Evolutionary conservation across 1,284 basidiomycete species (phyloP), one percentile per base, ranked within the genome.

Genomic region (Cryptococcus jaspeensis): DNA sequence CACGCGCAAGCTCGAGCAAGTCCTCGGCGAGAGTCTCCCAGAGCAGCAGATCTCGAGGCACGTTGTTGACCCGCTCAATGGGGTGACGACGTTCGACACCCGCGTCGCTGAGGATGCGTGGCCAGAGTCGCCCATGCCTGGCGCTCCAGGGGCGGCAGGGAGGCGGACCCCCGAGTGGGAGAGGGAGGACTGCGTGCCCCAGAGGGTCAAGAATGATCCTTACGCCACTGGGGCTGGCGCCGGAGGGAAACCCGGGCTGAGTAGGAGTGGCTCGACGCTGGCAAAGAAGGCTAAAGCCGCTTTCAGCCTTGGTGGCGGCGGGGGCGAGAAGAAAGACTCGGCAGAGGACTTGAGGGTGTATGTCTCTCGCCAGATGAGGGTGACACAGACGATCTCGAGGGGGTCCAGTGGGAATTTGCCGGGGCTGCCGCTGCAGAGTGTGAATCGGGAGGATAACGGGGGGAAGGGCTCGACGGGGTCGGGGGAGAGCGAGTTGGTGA

Each of bases 1-100:
- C 62, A 84, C 85, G 35, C 84, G 85, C 65, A 92, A 92, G 75
- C 81, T 92, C 41, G 83, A 88, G 25, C 85, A 87, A 64, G 75
- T 92, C 18, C 85, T 92, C 50, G 90, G 90, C 71, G 65, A 70
- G 49, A 53, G 69, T 0, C 59, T 75, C 20, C 49, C 51, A 2
- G 73, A 72, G 53, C 40, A 47, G 11, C 54, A 63, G 18, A 60
- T 73, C 3, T 67, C 64, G 45, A 60, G 59, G 18, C 59, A 62
- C 5, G 63, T 75, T 11, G 60, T 72, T n/a, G 65, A 72, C 20
- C 71, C 69, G 1, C 49, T 56, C 15, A 62, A 56, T 15, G 38
- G 48, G 6, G 38, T 56, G 4, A 61, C 53, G 16, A 66, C 58
- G 2, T 55, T 60, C 13, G 36, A 54, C 18, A 65, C 64, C 1